Percentiles rank a stretch among this genome's conserved stretches.
phyloP scores from a whole-genome alignment of 352 stramenopile species.

The Aphanomyces invadans region DNA sequence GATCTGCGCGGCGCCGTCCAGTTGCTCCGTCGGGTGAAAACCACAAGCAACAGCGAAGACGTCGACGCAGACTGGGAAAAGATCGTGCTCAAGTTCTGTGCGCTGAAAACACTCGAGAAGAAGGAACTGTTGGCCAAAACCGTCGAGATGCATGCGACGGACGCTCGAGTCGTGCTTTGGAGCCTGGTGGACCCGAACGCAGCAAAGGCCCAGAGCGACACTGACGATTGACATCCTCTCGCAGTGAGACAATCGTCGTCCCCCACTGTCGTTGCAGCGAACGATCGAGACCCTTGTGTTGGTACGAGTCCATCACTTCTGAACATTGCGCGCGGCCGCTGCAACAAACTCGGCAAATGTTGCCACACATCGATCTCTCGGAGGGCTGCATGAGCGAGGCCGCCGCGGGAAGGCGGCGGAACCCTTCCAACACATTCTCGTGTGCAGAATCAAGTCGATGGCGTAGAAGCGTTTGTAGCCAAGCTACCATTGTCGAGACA shows the following conservation, averaged over 20 bases:
- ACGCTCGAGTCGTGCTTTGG: constrained; percentile 8
- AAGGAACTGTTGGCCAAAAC: not conserved
- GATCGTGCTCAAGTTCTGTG: constrained; percentile 11
- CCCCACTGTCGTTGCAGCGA: not conserved
- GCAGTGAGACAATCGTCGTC: not conserved
- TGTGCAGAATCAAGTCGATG: too few relatives aligned
- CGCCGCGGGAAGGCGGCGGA: too few relatives aligned
- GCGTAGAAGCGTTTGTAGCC: too few relatives aligned
- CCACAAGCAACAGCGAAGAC: not conserved
- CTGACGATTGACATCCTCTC: not conserved
- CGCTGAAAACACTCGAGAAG: constrained; percentile 4
- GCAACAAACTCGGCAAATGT: too few relatives aligned
- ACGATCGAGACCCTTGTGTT: not conserved
- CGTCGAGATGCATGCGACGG: constrained; percentile 4
- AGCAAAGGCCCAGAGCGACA: not conserved
- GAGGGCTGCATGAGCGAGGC: too few relatives aligned
- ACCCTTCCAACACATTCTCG: too few relatives aligned
- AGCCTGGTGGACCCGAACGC: not conserved
- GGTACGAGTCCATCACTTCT: too few relatives aligned
- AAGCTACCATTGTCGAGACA: too few relatives aligned
- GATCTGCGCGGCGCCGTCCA: not conserved
- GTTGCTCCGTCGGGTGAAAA: not conserved
- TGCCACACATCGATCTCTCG: too few relatives aligned
- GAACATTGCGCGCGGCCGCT: too few relatives aligned
- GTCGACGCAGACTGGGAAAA: constrained; percentile 10